These are phyloP conservation scores for Leccinum variicolor DNA, from an alignment of 768 basidiomycete genomes.

Conservation along the genomic window DNA sequence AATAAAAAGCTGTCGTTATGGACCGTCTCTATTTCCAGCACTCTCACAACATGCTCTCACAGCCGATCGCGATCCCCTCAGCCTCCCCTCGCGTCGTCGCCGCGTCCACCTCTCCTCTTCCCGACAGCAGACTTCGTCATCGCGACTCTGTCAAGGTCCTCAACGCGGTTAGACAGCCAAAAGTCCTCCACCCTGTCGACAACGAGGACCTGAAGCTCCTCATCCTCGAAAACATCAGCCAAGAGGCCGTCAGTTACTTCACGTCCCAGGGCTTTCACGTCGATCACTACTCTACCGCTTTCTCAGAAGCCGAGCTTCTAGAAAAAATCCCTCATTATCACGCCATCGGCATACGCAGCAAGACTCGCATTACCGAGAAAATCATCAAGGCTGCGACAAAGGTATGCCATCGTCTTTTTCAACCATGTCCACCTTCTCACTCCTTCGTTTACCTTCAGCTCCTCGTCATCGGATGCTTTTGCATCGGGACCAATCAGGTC, in stretches of 20 bases:
- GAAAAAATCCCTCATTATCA: conserved; percentile 81
- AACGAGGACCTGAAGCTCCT: conserved; percentile 80
- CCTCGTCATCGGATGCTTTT: conserved; percentile 96
- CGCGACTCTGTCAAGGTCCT: conserved; percentile 31
- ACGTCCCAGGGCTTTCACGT: conserved; percentile 84
- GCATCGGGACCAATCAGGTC: conserved; percentile 98
- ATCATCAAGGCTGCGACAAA: conserved; percentile 86
- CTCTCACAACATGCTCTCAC: conserved; percentile 38
- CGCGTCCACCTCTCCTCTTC: conserved; percentile 56
- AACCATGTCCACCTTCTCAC: neutral
- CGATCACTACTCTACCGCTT: conserved; percentile 80
- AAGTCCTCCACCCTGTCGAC: conserved; percentile 76
- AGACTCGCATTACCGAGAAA: conserved; percentile 91
- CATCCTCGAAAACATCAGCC: conserved; percentile 92
- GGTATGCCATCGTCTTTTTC: conserved; percentile 40
- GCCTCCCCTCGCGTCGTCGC: conserved; percentile 35
- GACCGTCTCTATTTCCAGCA: conserved; percentile 9
- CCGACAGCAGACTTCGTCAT: conserved; percentile 43
- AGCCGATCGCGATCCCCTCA: conserved; percentile 44
- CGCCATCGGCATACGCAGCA: conserved; percentile 94
- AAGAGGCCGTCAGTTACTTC: conserved; percentile 82
- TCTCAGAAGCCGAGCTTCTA: conserved; percentile 92
- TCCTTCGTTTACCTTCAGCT: conserved; percentile 49
- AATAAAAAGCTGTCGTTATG: conserved; percentile 12
- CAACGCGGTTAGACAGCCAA: conserved; percentile 50